Conservation (phyloP, 805 yeast genomes). For the Metschnikowia matae region DNA sequence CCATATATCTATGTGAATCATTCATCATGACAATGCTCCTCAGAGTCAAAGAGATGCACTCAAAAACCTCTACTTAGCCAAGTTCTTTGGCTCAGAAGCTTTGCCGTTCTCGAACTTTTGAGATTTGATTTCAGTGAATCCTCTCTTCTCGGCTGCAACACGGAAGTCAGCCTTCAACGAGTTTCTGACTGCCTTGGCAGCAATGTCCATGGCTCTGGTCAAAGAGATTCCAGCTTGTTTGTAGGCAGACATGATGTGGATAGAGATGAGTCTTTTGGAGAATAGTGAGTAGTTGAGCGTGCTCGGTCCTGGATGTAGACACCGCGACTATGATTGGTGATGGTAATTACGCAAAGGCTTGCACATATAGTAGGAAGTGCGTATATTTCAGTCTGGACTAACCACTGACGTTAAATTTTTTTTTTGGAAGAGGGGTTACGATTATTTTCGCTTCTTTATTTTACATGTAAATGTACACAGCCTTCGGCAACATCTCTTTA, state of each 20-base stretch:
- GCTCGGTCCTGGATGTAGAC: constrained; percentile 12
- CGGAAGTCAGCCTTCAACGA: constrained; percentile 85
- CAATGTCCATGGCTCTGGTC: constrained; percentile 86
- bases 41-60: neutral
- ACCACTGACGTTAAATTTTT: neutral
- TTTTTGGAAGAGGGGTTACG: neutral
- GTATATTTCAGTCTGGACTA: constrained; percentile 6
- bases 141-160: constrained; percentile 69
- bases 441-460: too few species aligned
- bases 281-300: constrained; percentile 6
- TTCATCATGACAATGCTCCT: neutral
- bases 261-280: neutral
- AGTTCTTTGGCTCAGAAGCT: constrained; percentile 36
- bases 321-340: constrained; percentile 17
- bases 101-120: constrained; percentile 70
- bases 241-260: constrained; percentile 39
- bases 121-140: constrained; percentile 66
- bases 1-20: constrained; percentile 1
- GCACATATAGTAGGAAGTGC: neutral
- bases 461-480: too few species aligned
- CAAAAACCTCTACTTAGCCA: constrained; percentile 25
- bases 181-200: constrained; percentile 84
- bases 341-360: constrained; percentile 10
- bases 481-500: too few species aligned
- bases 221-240: constrained; percentile 52